Percentiles rank a stretch among this genome's conserved stretches.
Evolutionary conservation across 306 rosid genomes (phyloP).

Genomic region (Dicorynia guianensis): DNA sequence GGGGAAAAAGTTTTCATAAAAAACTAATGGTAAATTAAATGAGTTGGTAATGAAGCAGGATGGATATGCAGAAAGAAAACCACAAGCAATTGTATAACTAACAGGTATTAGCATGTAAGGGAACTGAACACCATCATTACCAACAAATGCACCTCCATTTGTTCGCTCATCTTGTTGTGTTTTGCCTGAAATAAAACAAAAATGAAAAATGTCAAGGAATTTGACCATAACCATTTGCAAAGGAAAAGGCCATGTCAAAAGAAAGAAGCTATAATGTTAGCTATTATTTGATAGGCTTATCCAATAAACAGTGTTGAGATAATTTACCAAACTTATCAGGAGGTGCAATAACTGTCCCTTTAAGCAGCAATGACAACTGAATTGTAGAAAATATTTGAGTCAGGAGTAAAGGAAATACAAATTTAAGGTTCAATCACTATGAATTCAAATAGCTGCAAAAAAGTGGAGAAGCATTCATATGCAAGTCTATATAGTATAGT

Average conservation of each 20-base stretch:
- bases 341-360: constrained; percentile 97
- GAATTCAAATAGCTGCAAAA: constrained; percentile 18
- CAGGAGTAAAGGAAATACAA: constrained; percentile 31
- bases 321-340: constrained; percentile 94
- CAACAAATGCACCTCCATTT: constrained; percentile 68
- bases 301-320: constrained; percentile 32
- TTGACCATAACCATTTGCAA: constrained; percentile 27
- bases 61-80: constrained; percentile 22
- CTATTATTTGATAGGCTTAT: constrained; percentile 20
- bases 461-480: constrained; percentile 11
- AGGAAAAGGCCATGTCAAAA: constrained; percentile 31
- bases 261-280: neutral
- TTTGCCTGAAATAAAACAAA: constrained; percentile 57
- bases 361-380: constrained; percentile 91
- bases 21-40: neutral
- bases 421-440: constrained; percentile 30
- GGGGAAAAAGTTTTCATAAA: neutral
- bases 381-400: constrained; percentile 42
- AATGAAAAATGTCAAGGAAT: constrained; percentile 12
- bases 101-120: constrained; percentile 73
- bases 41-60: neutral
- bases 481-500: constrained; percentile 31
- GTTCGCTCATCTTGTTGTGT: constrained; percentile 65
- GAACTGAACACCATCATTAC: constrained; percentile 61
- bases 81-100: constrained; percentile 39